Conservation (phyloP, 2,329 filamentous ascomycete genomes). For the Pseudonectria foliicola region DNA sequence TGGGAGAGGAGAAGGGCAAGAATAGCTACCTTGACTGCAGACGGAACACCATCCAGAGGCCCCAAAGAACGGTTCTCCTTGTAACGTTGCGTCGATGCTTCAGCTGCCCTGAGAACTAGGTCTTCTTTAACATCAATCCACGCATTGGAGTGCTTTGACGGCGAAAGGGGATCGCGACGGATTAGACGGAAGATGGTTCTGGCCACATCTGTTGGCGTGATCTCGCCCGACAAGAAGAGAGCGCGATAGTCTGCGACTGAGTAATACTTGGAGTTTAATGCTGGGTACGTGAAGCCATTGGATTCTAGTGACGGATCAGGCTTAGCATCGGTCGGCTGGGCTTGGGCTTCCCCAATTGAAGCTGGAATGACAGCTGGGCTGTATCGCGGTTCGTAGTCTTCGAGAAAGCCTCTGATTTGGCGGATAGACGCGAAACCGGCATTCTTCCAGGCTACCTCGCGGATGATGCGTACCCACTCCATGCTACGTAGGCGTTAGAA, state of each 20-base stretch:
- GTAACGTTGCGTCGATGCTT: conserved; percentile 39
- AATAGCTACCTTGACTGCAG: conserved; percentile 72
- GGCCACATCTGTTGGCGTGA: conserved; percentile 40
- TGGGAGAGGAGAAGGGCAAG: no score
- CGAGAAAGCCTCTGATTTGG: conserved; percentile 42
- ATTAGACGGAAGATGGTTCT: conserved; percentile 39
- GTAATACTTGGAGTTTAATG: conserved; percentile 23
- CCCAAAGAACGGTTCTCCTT: conserved; percentile 51
- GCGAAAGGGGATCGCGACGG: conserved; percentile 29
- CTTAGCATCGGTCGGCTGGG: conserved; percentile 1
- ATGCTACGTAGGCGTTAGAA: conserved; percentile 10
- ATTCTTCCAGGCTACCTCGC: conserved; percentile 43
- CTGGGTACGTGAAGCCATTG: conserved; percentile 26
- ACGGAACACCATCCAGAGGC: conserved; percentile 64
- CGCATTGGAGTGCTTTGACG: conserved; percentile 34
- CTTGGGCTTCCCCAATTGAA: conserved; percentile 37
- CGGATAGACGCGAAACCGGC: conserved; percentile 56
- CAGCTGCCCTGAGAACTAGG: conserved; percentile 34
- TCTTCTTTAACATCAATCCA: conserved; percentile 39
- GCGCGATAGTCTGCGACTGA: conserved; percentile 39
- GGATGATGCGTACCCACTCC: conserved; percentile 19
- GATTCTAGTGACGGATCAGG: neutral
- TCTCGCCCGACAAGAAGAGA: conserved; percentile 36
- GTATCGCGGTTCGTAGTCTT: conserved; percentile 41
- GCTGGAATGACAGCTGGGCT: conserved; percentile 40